A percentile compares a stretch with the other conserved stretches of the same genome.
Conservation (phyloP, 2,329 filamentous ascomycete species). For the Tolypocladium paradoxum region DNA sequence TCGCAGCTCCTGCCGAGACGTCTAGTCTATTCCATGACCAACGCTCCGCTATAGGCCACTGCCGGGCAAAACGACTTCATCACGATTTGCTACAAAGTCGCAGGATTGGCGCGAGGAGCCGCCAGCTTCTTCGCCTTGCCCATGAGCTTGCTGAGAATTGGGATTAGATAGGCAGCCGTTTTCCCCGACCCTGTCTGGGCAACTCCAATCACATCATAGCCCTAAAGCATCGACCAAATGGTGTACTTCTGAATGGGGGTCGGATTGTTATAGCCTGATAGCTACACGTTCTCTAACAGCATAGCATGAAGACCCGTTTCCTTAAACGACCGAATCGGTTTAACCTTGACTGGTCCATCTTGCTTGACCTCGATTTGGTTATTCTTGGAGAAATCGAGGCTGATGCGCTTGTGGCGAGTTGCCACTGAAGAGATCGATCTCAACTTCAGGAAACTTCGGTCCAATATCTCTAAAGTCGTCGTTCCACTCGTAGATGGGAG, state of each 20-base stretch:
- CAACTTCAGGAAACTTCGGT: slow-evolving; percentile 58
- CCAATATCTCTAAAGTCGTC: slow-evolving; percentile 82
- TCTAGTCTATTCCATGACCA: slow-evolving; percentile 54
- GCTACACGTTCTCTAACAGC: slow-evolving; percentile 65
- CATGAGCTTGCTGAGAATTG: slow-evolving; percentile 84
- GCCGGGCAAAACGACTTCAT: slow-evolving; percentile 66
- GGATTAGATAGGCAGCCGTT: slow-evolving; percentile 85
- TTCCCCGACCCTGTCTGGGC: slow-evolving; percentile 92
- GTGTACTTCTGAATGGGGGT: slow-evolving; percentile 85
- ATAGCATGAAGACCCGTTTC: slow-evolving; percentile 76
- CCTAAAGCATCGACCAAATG: slow-evolving; percentile 66
- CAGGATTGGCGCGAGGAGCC: slow-evolving; percentile 60
- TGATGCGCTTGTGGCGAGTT: slow-evolving; percentile 36
- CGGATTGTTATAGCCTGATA: slow-evolving; percentile 59
- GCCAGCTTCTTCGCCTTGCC: slow-evolving; percentile 86
- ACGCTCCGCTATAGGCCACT: slow-evolving; percentile 78
- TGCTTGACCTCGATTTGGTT: slow-evolving; percentile 43
- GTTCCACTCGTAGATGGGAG: slow-evolving; percentile 69
- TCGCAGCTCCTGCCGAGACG: slow-evolving; percentile 81
- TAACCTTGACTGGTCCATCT: slow-evolving; percentile 42
- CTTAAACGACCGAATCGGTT: slow-evolving; percentile 49
- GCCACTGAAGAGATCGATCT: slow-evolving; percentile 64
- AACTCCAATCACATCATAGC: slow-evolving; percentile 75
- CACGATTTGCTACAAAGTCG: slow-evolving; percentile 38
- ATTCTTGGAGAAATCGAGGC: slow-evolving; percentile 53